Conservation (phyloP, 2,329 filamentous ascomycete genomes). For the Epichloe baconii region DNA sequence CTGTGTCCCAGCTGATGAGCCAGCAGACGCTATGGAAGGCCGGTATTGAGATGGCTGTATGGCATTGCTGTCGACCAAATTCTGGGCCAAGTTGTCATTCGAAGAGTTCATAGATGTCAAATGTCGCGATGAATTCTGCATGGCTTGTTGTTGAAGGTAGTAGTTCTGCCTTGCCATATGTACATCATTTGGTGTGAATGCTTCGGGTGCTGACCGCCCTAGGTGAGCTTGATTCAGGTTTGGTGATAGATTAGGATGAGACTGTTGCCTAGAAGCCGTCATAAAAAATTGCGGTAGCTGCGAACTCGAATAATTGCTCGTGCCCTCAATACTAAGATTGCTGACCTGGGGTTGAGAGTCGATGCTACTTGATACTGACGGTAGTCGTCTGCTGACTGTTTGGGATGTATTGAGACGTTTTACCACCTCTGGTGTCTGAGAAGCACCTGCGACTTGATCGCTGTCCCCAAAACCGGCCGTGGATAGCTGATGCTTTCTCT, state of each 20-base stretch:
- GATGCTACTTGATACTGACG: background rate
- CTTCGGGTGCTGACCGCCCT: background rate
- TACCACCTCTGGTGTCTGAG: background rate
- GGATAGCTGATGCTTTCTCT: constrained; percentile 1
- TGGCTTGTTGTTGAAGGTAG: constrained; percentile 1
- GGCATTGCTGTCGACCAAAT: background rate
- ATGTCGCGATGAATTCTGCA: background rate
- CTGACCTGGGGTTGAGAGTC: background rate
- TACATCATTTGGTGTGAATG: background rate
- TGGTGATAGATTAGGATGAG: background rate
- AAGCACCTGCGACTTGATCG: background rate
- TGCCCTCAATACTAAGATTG: background rate
- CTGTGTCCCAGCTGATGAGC: background rate
- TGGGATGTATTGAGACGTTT: constrained; percentile 1
- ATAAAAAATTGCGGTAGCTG: constrained; percentile 3
- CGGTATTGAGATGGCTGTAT: background rate
- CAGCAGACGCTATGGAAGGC: background rate
- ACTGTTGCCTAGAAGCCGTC: background rate
- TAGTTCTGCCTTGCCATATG: constrained; percentile 1
- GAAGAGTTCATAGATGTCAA: background rate
- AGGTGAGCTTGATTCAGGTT: background rate
- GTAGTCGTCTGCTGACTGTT: background rate
- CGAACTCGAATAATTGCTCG: background rate
- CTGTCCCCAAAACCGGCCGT: background rate
- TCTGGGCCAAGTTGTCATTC: background rate